A percentile compares a stretch with the other conserved stretches of the same genome.
phyloP scores from a whole-genome alignment of 2,329 filamentous ascomycete genomes.

The Ascomycota sp. region DNA sequence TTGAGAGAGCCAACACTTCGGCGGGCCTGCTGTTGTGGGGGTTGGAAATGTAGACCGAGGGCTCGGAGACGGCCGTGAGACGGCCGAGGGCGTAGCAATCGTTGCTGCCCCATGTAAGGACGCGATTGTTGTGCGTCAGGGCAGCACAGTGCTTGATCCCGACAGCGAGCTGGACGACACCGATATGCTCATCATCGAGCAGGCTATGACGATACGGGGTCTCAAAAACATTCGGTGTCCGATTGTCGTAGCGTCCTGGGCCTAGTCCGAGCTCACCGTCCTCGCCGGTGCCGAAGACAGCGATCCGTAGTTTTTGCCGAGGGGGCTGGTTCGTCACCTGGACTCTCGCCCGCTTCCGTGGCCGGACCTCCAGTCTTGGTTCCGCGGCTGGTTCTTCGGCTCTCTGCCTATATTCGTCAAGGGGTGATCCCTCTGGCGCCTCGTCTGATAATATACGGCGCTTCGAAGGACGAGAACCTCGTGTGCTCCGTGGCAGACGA shows the following conservation, averaged over 20 bases:
- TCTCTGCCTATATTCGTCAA: background rate
- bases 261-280: constrained; percentile 5
- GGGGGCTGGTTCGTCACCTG: constrained; percentile 1
- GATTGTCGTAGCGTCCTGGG: background rate
- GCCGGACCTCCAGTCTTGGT: background rate
- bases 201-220: constrained; percentile 14
- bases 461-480: too few species aligned
- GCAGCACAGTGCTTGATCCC: constrained; percentile 43
- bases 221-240: constrained; percentile 29
- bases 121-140: constrained; percentile 37
- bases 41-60: background rate
- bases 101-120: constrained; percentile 46
- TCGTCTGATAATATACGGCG: background rate
- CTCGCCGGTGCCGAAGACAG: constrained; percentile 4
- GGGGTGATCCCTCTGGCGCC: background rate
- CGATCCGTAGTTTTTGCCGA: constrained; percentile 1
- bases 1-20: constrained; percentile 21
- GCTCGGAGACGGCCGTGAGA: constrained; percentile 17
- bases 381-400: background rate
- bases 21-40: background rate
- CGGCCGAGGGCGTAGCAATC: constrained; percentile 41
- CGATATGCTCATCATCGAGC: constrained; percentile 2
- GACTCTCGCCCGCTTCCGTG: background rate
- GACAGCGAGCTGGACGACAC: constrained; percentile 35
- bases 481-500: too few species aligned